phyloP scores from a whole-genome alignment of 805 yeast species.

The Komagataella kurtzmanii region DNA sequence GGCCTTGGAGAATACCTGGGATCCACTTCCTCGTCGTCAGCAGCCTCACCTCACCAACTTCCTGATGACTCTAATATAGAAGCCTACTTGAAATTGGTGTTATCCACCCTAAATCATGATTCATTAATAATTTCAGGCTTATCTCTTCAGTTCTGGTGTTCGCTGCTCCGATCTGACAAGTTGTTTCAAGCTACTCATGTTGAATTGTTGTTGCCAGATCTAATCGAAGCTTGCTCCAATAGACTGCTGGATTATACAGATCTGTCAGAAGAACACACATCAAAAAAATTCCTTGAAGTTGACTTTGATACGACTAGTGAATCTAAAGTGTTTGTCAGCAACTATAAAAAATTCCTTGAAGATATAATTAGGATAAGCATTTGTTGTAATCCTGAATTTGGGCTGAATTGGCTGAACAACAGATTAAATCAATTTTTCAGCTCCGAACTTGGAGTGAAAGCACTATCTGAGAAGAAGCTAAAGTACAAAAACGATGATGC shows the following conservation, averaged over 20 bases:
- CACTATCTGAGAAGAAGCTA: constrained; percentile 42
- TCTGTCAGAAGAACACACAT: constrained; percentile 48
- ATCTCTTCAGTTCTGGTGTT: constrained; percentile 89
- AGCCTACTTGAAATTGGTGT: constrained; percentile 59
- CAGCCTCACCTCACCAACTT: neutral
- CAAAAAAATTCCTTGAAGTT: constrained; percentile 56
- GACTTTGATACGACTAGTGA: constrained; percentile 89
- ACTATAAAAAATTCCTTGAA: constrained; percentile 74
- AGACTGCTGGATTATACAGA: constrained; percentile 64
- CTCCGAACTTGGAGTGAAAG: constrained; percentile 51
- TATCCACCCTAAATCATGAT: constrained; percentile 71
- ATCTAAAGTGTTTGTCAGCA: constrained; percentile 57
- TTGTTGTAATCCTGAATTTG: constrained; percentile 73
- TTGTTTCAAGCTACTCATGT: constrained; percentile 45
- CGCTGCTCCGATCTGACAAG: constrained; percentile 72
- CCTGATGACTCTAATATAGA: constrained; percentile 36
- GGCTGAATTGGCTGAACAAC: constrained; percentile 70
- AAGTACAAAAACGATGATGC: constrained; percentile 41
- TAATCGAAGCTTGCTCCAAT: constrained; percentile 66
- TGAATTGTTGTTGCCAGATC: constrained; percentile 42
- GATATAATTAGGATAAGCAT: constrained; percentile 83
- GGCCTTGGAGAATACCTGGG: constrained; percentile 66
- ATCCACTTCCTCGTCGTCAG: constrained; percentile 20
- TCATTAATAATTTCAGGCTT: constrained; percentile 85
- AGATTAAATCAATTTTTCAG: constrained; percentile 63